phyloP scores from a whole-genome alignment of 768 basidiomycete species.

The Boletus edulis region DNA sequence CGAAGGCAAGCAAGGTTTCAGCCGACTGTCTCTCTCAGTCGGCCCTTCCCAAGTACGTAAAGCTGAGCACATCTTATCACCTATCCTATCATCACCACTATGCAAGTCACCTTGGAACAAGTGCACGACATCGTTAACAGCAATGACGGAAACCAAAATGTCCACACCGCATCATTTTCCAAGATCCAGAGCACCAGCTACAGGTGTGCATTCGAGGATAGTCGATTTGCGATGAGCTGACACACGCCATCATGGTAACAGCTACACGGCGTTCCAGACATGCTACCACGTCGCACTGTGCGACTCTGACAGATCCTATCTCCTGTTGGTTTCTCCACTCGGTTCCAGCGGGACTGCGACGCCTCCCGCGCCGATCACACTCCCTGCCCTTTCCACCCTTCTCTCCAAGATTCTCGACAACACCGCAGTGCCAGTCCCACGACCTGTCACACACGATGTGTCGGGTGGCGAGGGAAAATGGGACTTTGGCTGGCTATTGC shows the following conservation, averaged over 20 bases:
- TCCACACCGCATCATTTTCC: constrained; percentile 15
- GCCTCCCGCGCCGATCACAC: constrained; percentile 21
- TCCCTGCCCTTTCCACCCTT: constrained; percentile 37
- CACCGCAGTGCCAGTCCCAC: constrained; percentile 51
- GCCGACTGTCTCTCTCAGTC: no score
- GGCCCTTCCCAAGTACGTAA: no score
- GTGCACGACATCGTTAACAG: constrained; percentile 30
- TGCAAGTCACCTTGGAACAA: constrained; percentile 27
- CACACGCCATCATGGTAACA: constrained; percentile 3
- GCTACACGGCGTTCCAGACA: constrained; percentile 26
- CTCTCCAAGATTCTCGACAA: constrained; percentile 40
- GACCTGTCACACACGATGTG: constrained; percentile 45
- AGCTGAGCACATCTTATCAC: neutral
- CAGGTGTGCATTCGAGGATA: constrained; percentile 24
- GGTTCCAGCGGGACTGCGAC: neutral
- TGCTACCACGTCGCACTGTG: constrained; percentile 29
- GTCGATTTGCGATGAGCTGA: neutral
- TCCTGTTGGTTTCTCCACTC: constrained; percentile 24
- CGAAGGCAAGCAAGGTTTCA: no score
- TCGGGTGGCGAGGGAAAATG: constrained; percentile 27
- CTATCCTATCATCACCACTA: neutral
- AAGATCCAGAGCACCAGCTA: constrained; percentile 26
- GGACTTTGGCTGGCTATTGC: constrained; percentile 26
- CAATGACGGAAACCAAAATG: constrained; percentile 15
- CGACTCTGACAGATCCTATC: constrained; percentile 24